Base-by-base conservation (phyloP, 257 asterid genomes). In the Scutellaria baicalensis region DNA sequence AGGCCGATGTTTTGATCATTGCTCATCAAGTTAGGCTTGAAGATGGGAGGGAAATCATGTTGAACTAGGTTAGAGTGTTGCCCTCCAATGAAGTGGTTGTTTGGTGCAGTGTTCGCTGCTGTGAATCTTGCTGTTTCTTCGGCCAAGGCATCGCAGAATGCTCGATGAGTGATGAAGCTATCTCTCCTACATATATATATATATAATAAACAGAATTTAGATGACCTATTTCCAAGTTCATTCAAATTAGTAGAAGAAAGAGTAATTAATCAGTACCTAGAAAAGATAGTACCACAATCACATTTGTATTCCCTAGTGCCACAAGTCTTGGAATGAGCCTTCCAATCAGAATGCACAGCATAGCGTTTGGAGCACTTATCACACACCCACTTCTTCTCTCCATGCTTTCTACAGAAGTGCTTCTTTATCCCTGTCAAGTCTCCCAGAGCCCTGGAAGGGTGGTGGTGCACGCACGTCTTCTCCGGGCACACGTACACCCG, bases 321-420 rank as follows among this genome's bases (percentile, higher is more conserved):
- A 79, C 98, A 93, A 68, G 93, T 88, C 74, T 90, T 93, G 55
- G 95, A 86, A 71, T 93, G 98, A 43, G 98, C 98, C 78, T 90
- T 93, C 88, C 96, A 93, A 58, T 93, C 98, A 0, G 98, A 93
- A 36, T 88, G 95, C 12, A 93, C 98, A 0, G 97, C 97, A 49
- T 93, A 93, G 13, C 93, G 78, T 71, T 93, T 93, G 1, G 92
- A 76, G 76, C 98, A 93, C 66, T 93, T 90, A 42, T 86, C 95
- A 59, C 98, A 93, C 88, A 86, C 88, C 98, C 98, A 93, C 75
- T 90, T 93, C 88, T 93, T 93, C 81, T 88, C 98, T 0, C 98
- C 98, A 59, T 93, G 98, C 75, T 93, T 93, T 52, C 97, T 47
- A 63, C 96, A 85, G 66, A 81, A 93, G 88, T 93, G 98, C 59